Conservation (phyloP, 176 grass and related monocot genomes). For the Hsuehochloa calcarea region DNA sequence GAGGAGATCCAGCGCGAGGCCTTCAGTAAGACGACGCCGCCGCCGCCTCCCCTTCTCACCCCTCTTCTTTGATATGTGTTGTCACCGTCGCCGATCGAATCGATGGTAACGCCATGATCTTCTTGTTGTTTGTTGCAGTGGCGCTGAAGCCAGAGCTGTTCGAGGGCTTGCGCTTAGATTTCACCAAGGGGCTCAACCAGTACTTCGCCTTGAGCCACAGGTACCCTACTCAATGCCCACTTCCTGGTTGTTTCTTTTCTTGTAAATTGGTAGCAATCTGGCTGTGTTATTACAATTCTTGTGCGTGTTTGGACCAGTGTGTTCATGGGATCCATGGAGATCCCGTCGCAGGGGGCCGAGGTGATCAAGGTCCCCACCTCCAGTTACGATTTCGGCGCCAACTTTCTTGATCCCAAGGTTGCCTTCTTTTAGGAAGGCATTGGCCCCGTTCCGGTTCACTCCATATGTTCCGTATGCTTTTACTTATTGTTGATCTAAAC, state of each 20-base stretch:
- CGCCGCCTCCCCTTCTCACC: not conserved
- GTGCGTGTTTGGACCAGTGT: conserved; percentile 35
- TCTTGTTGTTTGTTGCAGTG: conserved; percentile 45
- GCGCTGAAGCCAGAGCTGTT: conserved; percentile 49
- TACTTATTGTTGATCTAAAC: not conserved
- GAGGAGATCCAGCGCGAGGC: conserved; percentile 64
- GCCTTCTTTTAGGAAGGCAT: not conserved
- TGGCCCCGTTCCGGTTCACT: not conserved
- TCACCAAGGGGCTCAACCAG: conserved; percentile 48
- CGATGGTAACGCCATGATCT: conserved; percentile 7
- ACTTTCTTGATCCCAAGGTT: conserved; percentile 67
- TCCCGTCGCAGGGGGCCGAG: conserved; percentile 48
- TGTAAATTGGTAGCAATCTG: not conserved
- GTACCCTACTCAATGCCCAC: conserved; percentile 18
- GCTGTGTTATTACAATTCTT: not conserved
- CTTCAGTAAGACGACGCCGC: conserved; percentile 41
- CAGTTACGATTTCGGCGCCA: conserved; percentile 71
- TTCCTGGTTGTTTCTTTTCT: conserved; percentile 4
- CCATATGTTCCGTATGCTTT: not conserved
- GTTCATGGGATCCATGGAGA: conserved; percentile 54
- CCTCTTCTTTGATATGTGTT: not conserved
- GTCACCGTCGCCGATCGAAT: not conserved
- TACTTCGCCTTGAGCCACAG: conserved; percentile 59
- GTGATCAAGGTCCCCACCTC: conserved; percentile 59
- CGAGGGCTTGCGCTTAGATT: conserved; percentile 62